Evolutionary conservation across 192 early-diverging fungal species (phyloP).

Genomic region (Podila verticillata): DNA sequence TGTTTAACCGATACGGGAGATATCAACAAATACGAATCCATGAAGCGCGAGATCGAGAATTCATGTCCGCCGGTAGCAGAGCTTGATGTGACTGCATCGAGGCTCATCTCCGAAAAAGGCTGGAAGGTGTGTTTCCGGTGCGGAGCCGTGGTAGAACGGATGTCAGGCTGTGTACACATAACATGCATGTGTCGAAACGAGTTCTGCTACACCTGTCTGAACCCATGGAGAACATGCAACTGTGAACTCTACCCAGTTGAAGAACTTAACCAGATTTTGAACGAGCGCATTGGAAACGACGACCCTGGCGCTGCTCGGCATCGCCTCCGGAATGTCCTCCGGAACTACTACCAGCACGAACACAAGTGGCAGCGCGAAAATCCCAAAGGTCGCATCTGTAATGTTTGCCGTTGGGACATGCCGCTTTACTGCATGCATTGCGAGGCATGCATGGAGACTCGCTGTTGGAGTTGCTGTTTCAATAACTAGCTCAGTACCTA

Average conservation of each 20-base stretch:
- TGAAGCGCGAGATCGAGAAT: conserved; percentile 24
- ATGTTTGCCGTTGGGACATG: conserved; percentile 12
- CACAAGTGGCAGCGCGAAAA: conserved; percentile 10
- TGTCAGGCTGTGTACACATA: conserved; percentile 15
- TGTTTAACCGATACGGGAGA: conserved; percentile 2
- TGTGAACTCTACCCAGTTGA: conserved; percentile 20
- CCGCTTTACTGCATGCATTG: conserved; percentile 17
- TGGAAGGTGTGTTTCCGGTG: conserved; percentile 27
- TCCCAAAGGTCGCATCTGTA: background rate
- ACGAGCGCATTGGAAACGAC: conserved; percentile 24
- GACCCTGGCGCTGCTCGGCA: conserved; percentile 13
- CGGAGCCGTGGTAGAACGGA: conserved; percentile 21
- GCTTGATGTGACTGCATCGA: conserved; percentile 14
- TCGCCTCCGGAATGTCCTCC: conserved; percentile 28
- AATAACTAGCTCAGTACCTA: conserved; percentile 5
- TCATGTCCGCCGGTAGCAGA: conserved; percentile 7
- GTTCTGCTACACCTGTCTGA: conserved; percentile 27
- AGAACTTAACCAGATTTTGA: conserved; percentile 16
- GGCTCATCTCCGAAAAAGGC: conserved; percentile 15
- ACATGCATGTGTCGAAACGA: conserved; percentile 23
- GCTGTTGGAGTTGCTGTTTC: conserved; percentile 11
- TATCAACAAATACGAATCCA: conserved; percentile 1
- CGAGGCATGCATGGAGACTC: conserved; percentile 12
- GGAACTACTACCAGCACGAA: conserved; percentile 24
- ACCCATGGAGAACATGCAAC: conserved; percentile 17